These are phyloP conservation scores for Cercospora zeina DNA, from an alignment of 2,329 filamentous ascomycete genomes.

Conservation along the genomic window DNA sequence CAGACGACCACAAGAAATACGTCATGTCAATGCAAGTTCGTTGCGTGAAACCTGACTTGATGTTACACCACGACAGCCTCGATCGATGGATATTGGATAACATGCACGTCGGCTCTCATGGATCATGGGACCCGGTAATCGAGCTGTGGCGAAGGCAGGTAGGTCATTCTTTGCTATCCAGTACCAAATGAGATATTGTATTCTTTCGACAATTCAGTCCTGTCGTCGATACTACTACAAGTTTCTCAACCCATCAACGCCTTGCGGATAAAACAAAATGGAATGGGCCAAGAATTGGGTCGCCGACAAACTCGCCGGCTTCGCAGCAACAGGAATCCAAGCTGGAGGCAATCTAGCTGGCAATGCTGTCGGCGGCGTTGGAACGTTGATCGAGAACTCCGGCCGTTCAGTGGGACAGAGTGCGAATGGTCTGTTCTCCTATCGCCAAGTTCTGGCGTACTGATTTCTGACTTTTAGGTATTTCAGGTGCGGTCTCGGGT, in stretches of 20 bases:
- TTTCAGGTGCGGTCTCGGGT: constrained; percentile 39
- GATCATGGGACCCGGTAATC: background rate
- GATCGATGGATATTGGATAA: constrained; percentile 17
- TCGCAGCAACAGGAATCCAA: constrained; percentile 40
- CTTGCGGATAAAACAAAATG: no score
- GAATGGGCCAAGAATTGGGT: constrained; percentile 39
- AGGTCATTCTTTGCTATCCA: no score
- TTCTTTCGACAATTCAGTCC: background rate
- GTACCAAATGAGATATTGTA: no score
- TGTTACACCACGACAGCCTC: constrained; percentile 11
- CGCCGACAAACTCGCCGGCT: constrained; percentile 38
- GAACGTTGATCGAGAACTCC: constrained; percentile 38
- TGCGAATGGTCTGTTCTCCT: constrained; percentile 30
- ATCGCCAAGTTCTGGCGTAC: constrained; percentile 16
- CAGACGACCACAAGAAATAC: constrained; percentile 10
- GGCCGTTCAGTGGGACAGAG: constrained; percentile 40
- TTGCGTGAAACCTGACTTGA: constrained; percentile 23
- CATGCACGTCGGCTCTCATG: background rate
- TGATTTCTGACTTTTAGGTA: constrained; percentile 35
- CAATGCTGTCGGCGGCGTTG: constrained; percentile 42
- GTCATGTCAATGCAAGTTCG: constrained; percentile 20
- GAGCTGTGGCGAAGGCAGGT: constrained; percentile 2
- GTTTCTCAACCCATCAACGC: no score
- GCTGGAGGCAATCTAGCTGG: constrained; percentile 43
- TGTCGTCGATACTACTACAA: background rate